Evolutionary conservation across 176 grass and related monocot genomes (phyloP), one percentile per base, ranked within the genome.

Genomic region (Rhynchospora pubera): DNA sequence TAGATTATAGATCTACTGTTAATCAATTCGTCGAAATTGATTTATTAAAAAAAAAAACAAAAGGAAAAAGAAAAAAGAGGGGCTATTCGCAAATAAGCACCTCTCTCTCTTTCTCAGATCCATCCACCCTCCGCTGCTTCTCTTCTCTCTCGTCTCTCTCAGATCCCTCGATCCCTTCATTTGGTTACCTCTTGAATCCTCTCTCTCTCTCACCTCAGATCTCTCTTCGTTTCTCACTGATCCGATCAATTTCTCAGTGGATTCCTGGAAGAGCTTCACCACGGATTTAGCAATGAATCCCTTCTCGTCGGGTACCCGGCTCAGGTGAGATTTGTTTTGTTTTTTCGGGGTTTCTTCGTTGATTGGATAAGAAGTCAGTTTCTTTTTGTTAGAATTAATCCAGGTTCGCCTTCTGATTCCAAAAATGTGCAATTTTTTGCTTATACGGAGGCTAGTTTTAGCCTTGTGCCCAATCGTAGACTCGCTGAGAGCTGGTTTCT

Each of bases 291-390:
- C 95, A 74, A 93, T 98, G 85, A 98, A 98, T 83, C 95, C 95
- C 87, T 98, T 94, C 92, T 98, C 95, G 23, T 93, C 95, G 58
- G 95, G 92, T 64, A 98, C 95, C 22, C 95, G 92, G 78, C 90
- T 98, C 84, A 90, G 95, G 95, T 98, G 45, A 85, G 91, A 83
- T 84, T 71, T 73, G 79, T 30, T 21, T 13, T 87, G 32, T 24
- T 14, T 51, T 16, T 62, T 16, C 34, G 4, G 4, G 1, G 21
- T 15, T 39, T 45, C n/a, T 12, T 44, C 18, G 22, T 78, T 30
- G 53, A 50, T 79, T 21, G 13, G 14, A 10, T 56, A 16, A 44
- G 16, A 44, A 60, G 39, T 80, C 24, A 79, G 63, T 79, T 46
- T 43, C 9, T 23, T 26, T 66, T 14, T 43, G 11, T 48, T 63